These are phyloP conservation scores for Aspergillus conjunctus DNA, from an alignment of 495 filamentous ascomycete species.

Conservation along the genomic window DNA sequence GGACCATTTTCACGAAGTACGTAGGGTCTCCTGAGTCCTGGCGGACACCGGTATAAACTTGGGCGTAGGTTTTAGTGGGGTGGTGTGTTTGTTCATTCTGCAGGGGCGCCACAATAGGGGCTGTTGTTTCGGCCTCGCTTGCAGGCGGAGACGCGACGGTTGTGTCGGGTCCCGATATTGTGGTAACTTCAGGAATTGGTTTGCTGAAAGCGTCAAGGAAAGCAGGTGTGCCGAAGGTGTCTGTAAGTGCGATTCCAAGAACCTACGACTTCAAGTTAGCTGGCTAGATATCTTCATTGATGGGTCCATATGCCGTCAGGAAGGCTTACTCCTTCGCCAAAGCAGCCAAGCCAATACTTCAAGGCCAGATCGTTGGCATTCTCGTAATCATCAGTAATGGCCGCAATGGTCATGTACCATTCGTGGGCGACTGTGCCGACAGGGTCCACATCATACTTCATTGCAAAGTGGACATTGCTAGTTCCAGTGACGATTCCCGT, in stretches of 20 bases:
- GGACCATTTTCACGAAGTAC: slow-evolving; percentile 78
- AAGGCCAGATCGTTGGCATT: slow-evolving; percentile 81
- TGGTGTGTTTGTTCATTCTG: slow-evolving; percentile 14
- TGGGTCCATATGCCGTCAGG: not conserved
- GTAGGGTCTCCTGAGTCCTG: slow-evolving; percentile 94
- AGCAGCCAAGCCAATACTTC: slow-evolving; percentile 85
- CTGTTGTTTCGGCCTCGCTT: slow-evolving; percentile 31
- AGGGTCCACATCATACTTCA: slow-evolving; percentile 79
- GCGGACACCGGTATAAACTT: slow-evolving; percentile 83
- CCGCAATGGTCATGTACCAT: slow-evolving; percentile 98
- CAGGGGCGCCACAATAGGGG: slow-evolving; percentile 35
- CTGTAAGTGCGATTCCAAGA: slow-evolving; percentile 90
- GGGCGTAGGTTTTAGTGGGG: slow-evolving; percentile 66
- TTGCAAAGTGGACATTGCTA: slow-evolving; percentile 96
- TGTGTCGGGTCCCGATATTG: slow-evolving; percentile 35
- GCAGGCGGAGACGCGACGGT: slow-evolving; percentile 28
- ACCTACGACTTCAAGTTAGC: slow-evolving; percentile 47
- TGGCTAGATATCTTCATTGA: no score
- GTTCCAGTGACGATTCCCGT: slow-evolving; percentile 79
- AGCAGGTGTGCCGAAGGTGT: slow-evolving; percentile 92
- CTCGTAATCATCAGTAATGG: slow-evolving; percentile 82
- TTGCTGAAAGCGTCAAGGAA: slow-evolving; percentile 85
- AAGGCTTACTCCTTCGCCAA: slow-evolving; percentile 72
- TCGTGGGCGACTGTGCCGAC: slow-evolving; percentile 97
- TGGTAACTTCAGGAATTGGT: slow-evolving; percentile 50